A percentile compares a stretch with the other conserved stretches of the same genome.
Evolutionary conservation across 2,329 filamentous ascomycete species (phyloP).

Genomic region (Fusarium piperis): DNA sequence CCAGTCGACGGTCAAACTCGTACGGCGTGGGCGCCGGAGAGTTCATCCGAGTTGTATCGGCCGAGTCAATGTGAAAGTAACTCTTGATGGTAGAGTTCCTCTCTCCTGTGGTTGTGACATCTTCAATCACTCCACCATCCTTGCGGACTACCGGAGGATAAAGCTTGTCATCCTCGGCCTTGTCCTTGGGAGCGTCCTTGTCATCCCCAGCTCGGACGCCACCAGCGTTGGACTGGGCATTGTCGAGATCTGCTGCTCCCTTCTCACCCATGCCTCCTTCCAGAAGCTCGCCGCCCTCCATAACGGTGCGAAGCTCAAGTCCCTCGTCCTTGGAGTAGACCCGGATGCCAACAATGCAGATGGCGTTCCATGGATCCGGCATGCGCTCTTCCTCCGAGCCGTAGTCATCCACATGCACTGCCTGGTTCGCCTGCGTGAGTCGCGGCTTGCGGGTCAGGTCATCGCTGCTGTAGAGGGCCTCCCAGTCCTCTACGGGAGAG

Average conservation of each 20-base stretch:
- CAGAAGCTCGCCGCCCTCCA: conserved; percentile 63
- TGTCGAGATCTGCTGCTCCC: conserved; percentile 64
- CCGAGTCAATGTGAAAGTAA: conserved; percentile 44
- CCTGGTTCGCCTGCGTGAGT: conserved; percentile 48
- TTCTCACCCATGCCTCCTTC: conserved; percentile 68
- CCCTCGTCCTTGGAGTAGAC: conserved; percentile 68
- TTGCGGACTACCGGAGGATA: conserved; percentile 42
- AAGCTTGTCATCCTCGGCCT: conserved; percentile 9
- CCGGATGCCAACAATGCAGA: conserved; percentile 68
- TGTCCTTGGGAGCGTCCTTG: conserved; percentile 11
- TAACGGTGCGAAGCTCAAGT: conserved; percentile 63
- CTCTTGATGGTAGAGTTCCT: conserved; percentile 39
- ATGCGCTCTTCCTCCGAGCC: conserved; percentile 67
- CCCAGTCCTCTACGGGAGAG: conserved; percentile 68
- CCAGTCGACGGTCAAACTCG: conserved; percentile 43
- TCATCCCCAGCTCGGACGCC: conserved; percentile 51
- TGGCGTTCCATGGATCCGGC: conserved; percentile 69
- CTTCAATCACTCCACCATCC: conserved; percentile 37
- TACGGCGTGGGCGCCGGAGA: conserved; percentile 46
- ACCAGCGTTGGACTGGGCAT: conserved; percentile 65
- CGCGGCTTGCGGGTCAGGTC: conserved; percentile 65
- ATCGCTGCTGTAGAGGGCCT: conserved; percentile 67
- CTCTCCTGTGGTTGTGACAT: conserved; percentile 23
- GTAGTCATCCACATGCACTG: conserved; percentile 51
- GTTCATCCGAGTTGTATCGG: conserved; percentile 41